Evolutionary conservation across 202 grass and related monocot species (phyloP).

Genomic region (Brachypodium distachyon): DNA sequence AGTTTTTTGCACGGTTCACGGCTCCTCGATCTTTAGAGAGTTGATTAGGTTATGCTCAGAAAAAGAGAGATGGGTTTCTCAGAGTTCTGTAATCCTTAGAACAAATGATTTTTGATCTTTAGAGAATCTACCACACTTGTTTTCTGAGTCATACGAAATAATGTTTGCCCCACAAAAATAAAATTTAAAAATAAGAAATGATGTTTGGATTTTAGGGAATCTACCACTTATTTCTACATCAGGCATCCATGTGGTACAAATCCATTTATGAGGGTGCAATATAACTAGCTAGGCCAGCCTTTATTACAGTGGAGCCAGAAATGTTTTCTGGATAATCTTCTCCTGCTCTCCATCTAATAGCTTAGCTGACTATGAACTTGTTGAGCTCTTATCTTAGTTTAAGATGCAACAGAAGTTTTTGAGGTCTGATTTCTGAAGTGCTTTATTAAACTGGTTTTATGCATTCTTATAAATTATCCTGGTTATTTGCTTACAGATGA

Average conservation of each 20-base stretch:
- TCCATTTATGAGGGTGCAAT: background rate
- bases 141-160: too few species aligned
- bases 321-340: background rate
- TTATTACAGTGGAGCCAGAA: background rate
- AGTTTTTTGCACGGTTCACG: background rate
- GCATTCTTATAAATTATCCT: background rate
- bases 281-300: background rate
- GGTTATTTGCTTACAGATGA: slow-evolving; percentile 50
- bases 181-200: background rate
- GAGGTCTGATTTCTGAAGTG: background rate
- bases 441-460: background rate
- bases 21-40: background rate
- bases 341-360: background rate
- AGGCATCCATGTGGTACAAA: background rate
- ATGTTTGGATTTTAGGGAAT: background rate
- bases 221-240: background rate
- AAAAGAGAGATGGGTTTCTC: too few species aligned
- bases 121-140: too few species aligned
- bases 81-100: background rate
- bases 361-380: background rate
- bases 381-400: background rate
- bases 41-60: too few species aligned
- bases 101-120: background rate
- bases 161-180: too few species aligned
- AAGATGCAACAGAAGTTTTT: background rate